Conservation (phyloP, 768 basidiomycete genomes). For the Lactarius trivialis region DNA sequence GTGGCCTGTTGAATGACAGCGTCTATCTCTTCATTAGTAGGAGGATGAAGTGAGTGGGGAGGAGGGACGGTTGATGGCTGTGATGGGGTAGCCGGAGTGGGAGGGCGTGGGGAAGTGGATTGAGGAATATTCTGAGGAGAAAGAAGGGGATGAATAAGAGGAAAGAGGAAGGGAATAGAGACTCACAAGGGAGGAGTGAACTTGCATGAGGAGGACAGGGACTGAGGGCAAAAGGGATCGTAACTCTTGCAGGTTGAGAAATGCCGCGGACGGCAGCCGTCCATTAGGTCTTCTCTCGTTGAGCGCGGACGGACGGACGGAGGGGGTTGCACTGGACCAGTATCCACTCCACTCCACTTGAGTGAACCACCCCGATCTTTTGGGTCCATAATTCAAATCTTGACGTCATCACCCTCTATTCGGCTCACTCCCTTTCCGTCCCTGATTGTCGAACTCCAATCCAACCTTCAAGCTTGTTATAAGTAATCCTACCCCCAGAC, state of each 20-base stretch:
- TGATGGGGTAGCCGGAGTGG: neutral
- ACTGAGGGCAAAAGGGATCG: slow-evolving; percentile 8
- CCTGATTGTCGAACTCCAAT: neutral
- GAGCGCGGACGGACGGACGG: slow-evolving; percentile 3
- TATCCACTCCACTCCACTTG: slow-evolving; percentile 19
- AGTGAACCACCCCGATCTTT: slow-evolving; percentile 18
- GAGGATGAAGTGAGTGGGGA: slow-evolving; percentile 16
- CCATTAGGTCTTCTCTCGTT: slow-evolving; percentile 4
- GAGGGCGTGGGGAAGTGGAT: slow-evolving; percentile 9
- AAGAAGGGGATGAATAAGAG: slow-evolving; percentile 1
- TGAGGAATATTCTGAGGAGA: slow-evolving; percentile 2
- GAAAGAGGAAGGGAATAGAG: neutral
- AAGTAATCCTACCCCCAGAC: too few species aligned
- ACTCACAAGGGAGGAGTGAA: slow-evolving; percentile 14
- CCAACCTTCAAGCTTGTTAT: neutral
- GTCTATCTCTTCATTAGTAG: slow-evolving; percentile 85
- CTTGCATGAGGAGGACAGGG: slow-evolving; percentile 15
- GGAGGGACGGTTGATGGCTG: slow-evolving; percentile 8
- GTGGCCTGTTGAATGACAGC: slow-evolving; percentile 91
- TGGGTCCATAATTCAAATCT: slow-evolving; percentile 3
- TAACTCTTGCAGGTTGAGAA: slow-evolving; percentile 10
- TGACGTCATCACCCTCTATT: slow-evolving; percentile 22
- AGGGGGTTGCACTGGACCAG: neutral
- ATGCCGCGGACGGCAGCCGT: slow-evolving; percentile 16
- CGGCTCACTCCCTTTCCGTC: neutral